These are phyloP conservation scores for Xerocomus potaroensis DNA, from an alignment of 768 basidiomycete species.

Conservation along the genomic window DNA sequence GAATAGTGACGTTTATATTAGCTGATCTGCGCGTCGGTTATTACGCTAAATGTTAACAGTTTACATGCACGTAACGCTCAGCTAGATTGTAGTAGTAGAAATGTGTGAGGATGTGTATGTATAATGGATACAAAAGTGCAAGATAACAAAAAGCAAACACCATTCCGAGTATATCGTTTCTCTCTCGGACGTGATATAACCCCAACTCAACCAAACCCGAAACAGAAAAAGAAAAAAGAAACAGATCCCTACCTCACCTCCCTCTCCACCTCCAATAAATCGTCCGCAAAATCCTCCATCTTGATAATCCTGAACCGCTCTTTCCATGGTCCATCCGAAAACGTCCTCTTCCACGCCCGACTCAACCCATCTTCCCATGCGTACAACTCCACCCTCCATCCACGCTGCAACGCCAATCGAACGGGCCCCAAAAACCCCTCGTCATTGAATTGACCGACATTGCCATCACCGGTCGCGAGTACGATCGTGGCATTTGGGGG, in stretches of 20 bases:
- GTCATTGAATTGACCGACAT: conserved; percentile 87
- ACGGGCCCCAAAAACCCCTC: conserved; percentile 91
- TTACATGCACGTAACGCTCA: no score
- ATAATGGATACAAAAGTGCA: no score
- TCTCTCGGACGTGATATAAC: no score
- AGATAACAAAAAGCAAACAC: no score
- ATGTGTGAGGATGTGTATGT: no score
- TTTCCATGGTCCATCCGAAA: conserved; percentile 46
- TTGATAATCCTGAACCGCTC: conserved; percentile 52
- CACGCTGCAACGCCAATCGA: conserved; percentile 76
- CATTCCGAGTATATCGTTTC: no score
- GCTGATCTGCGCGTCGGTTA: no score
- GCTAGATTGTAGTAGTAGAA: no score
- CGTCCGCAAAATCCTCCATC: conserved; percentile 63
- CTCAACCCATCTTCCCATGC: conserved; percentile 87
- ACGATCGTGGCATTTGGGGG: conserved; percentile 74
- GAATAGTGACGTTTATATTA: no score
- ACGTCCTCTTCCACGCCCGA: conserved; percentile 70
- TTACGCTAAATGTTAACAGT: no score
- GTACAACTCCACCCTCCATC: conserved; percentile 94
- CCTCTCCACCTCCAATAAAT: conserved; percentile 45
- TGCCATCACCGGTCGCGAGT: conserved; percentile 91
- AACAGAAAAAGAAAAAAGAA: not conserved
- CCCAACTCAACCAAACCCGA: not conserved
- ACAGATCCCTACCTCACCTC: conserved; percentile 15